Base-by-base conservation (phyloP, 768 basidiomycete genomes). In the Kockovaella imperatae region DNA sequence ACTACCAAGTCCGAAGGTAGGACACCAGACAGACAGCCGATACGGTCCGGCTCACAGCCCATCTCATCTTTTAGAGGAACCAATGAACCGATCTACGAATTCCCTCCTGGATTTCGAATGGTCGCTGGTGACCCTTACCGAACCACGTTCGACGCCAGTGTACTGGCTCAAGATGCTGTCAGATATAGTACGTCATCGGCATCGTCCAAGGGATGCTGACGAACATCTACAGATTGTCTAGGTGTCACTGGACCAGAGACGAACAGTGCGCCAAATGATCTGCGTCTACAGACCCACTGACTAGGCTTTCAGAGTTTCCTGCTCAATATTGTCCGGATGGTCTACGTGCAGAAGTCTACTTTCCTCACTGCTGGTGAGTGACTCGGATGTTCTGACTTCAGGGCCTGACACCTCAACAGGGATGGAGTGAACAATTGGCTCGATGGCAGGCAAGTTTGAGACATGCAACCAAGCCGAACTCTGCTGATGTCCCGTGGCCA, bases 81-180 rank as follows among this genome's bases (percentile, higher is more conserved):
- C 18, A 46, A 49, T 31, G 61, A 57, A 25, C 29, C 45, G 6
- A 44, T 64, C 21, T 49, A 53, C 23, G 59, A 57, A 20, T 64
- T 64, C 47, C 62, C 62, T 1, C 42, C 46, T 25, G 62, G 60
- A 5, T 62, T 64, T 43, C 30, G 57, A 28, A 60, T 64, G 60
- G 3, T 60, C 6, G 60, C 62, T 5, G 65, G 65, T 5, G 42
- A 60, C 38, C 49, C 60, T 3, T 35, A 40, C 5, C 7, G 53
- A 21, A 52, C 40, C 4, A 57, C 53, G 4, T 42, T 46, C 18
- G 45, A 60, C 42, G 38, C 32, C 3, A 41, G 35, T 26, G 49
- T 51, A 24, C 47, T 42, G 10, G 43, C 50, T 3, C 38, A 60
- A 7, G 43, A 45, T 14, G 62, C 62, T 6, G 45, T 60, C 6